Evolutionary conservation across 108 stramenopile genomes (phyloP), one percentile per base, ranked within the genome.

Genomic region (Nitzschia putrida): DNA sequence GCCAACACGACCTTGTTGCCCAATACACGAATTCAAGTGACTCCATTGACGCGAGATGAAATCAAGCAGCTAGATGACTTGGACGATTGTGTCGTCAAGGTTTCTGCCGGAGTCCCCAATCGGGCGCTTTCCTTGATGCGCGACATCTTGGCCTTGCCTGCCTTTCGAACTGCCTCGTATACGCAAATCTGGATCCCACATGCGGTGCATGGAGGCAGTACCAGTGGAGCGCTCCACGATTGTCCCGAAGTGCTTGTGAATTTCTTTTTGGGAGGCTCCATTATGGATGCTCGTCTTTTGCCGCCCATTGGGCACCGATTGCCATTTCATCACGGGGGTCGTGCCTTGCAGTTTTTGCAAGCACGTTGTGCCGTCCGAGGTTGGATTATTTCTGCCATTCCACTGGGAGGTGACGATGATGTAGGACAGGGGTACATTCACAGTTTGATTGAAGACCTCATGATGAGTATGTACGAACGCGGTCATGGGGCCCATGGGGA

Each of bases 131-230:
- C 90, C 0, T 69, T 94, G 3, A 91, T 89, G 90, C 72, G 90
- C n/a, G 90, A 91, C 71, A 77, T 91, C 10, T 65, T 94, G 56
- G 89, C 93, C 0, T 49, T 91, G 23, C 93, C 93, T 11, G 58
- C 85, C 24, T 94, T 87, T 73, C 85, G 90, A 14, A 91, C 90
- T 20, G 78, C 80, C 18, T 80, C 88, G 13, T 90, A 94, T 65
- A 91, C 88, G 10, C 90, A 94, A 78, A 80, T 94, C 44, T 94
- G 90, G 93, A 91, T 94, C 37, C 93, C 90, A 3, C 55, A 86
- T 66, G 93, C 93, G 12, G 84, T 88, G 53, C 80, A 86, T 74
- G 90, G 90, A 13, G 93, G 93, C n/a, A 60, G 61, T 16, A 74
- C 83, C 18, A 79, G 82, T 60, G 93, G 93, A 3, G 75, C 86